Base-by-base conservation (phyloP, 805 yeast species). In the Diddensiella santjacobensis region DNA sequence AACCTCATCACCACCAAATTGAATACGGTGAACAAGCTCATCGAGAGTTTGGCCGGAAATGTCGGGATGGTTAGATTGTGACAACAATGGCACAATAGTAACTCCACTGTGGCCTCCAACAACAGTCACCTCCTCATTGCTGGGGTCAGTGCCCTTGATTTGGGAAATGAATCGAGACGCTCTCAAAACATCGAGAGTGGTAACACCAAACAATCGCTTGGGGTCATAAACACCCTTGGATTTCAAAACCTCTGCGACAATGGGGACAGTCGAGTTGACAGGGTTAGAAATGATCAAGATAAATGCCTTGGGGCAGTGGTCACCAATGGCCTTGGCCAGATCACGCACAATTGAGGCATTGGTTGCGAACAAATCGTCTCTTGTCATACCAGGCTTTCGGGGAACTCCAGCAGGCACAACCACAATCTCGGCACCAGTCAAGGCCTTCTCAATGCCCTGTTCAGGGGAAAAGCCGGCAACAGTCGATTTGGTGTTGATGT, bases 311-410 rank as follows among this genome's bases (percentile, higher is more conserved):
- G 96, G 96, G 57, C 86, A 78, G 69, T 75, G 66, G 57, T 84
- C 87, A 53, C 95, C 96, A 60, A 80, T 80, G 47, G 89, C 85
- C 71, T 83, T 76, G 67, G 96, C 96, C 70, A 90, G 78, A 71
- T 87, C 96, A 68, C 93, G 83, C 55, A 90, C 96, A 69, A 90
- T 90, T 45, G 95, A 84, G 45, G 97, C 97, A 66, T 90, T 90
- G 75, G 95, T 90, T 77, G 87, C 84, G 83, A 90, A 90, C 63
- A 90, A 77, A 68, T 90, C 97, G 69, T 90, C 97, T 78, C 97
- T 86, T 65, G 96, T 87, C 97, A 90, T 90, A 71, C 97, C 97
- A 59, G 97, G 97, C 77, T 89, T 90, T 81, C 95, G 87, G 76
- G 95, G 97, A 50, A 90, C 95, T 77, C 97, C 97, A 49, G 97